Conservation (phyloP, 305 asterid species). For the Lippia alba region DNA sequence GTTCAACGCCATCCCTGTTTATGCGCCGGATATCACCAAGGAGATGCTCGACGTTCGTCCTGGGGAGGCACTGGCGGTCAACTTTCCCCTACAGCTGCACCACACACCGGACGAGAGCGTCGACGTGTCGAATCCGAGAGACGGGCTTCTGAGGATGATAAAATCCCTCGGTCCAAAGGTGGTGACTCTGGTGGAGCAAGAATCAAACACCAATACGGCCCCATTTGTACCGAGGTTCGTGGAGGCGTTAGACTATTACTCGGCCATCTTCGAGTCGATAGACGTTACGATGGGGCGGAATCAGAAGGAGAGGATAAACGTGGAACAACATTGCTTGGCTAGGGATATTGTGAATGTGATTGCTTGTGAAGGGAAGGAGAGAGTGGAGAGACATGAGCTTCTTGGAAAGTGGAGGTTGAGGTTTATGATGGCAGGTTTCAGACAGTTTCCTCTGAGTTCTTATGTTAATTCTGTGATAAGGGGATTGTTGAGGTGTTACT, state of each 20-base stretch:
- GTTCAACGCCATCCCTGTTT: conserved; percentile 69
- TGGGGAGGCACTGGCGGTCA: conserved; percentile 79
- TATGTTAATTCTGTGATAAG: conserved; percentile 76
- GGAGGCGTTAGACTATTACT: conserved; percentile 73
- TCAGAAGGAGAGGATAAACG: conserved; percentile 69
- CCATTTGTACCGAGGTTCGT: conserved; percentile 67
- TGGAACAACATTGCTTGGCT: conserved; percentile 84
- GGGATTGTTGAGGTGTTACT: conserved; percentile 60
- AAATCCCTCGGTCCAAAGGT: conserved; percentile 67
- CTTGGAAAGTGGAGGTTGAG: conserved; percentile 81
- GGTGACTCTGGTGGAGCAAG: conserved; percentile 83
- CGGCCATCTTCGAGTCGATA: conserved; percentile 79
- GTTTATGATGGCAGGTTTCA: conserved; percentile 81
- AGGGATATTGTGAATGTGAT: conserved; percentile 82
- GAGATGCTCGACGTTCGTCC: conserved; percentile 70
- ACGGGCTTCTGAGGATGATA: conserved; percentile 68
- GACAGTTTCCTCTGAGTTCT: conserved; percentile 60
- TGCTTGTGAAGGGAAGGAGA: conserved; percentile 85
- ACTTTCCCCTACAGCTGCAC: conserved; percentile 79
- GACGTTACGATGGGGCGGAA: conserved; percentile 69
- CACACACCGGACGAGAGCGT: conserved; percentile 85
- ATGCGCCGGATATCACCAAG: conserved; percentile 54
- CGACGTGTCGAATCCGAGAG: conserved; percentile 78
- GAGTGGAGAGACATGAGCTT: conserved; percentile 84
- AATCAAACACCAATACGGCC: conserved; percentile 81